Base-by-base conservation (phyloP, 2,329 filamentous ascomycete species). In the Coniochaeta sp. region DNA sequence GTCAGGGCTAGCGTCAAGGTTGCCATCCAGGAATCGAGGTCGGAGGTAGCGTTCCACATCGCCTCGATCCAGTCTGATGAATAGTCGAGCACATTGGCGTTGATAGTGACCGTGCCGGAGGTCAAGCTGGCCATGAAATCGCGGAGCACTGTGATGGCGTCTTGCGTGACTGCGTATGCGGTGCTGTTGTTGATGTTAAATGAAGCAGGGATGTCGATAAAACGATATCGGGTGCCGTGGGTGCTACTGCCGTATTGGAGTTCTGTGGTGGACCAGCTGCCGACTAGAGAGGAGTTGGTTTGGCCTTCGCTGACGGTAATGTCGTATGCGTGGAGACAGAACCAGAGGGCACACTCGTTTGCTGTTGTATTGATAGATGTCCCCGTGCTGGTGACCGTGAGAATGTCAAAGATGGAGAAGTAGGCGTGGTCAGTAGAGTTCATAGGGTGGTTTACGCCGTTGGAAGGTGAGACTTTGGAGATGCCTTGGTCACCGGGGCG, bases 1-100 rank as follows among this genome's bases (percentile, higher is more conserved):
- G 72, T 74, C 60, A 76, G 67, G 61, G 71, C 74, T 24, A 66
- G 64, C 14, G 71, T 65, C 36, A 76, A 65, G n/a, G 65, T 67
- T 5, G 61, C 36, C 57, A 76, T 72, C 73, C 72, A 76, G 12
- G 60, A 58, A 6, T 66, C 54, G 19, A 74, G 65, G 57, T 72
- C 67, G 11, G 64, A 55, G 14, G 69, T 67, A 5, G 72, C 69
- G 56, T 71, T 70, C 61, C 71, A 73, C 63, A 76, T 71, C 6
- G 72, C 73, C 59, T 75, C 70, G 57, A 69, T 64, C 73, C 72
- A 74, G 61, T 76, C 74, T 2, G 72, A 75, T 8, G 73, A 72
- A 60, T 74, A 74, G 56, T 68, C 67, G 43, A 72, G 59, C 1
- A 62, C 61, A 17, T 65, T 68, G 12, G 65, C 65, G 16, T 67